Conservation (phyloP, 495 filamentous ascomycete genomes). For the Platismatia glauca region DNA sequence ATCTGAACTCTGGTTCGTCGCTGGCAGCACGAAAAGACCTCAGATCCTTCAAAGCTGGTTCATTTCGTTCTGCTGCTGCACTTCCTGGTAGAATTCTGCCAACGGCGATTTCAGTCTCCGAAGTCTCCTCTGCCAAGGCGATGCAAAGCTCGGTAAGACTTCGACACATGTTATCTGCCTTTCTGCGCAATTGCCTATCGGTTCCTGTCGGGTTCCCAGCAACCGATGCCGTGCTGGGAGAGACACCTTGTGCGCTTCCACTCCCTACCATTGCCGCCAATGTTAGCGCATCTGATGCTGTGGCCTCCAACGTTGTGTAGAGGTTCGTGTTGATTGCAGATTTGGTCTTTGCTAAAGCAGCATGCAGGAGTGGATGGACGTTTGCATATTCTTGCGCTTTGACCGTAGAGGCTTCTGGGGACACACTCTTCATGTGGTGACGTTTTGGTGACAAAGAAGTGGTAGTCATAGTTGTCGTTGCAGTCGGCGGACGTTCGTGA, state of each 20-base stretch:
- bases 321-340: slow-evolving; percentile 56
- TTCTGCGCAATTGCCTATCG: slow-evolving; percentile 76
- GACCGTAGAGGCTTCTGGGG: slow-evolving; percentile 38
- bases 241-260: slow-evolving; percentile 42
- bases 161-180: slow-evolving; percentile 86
- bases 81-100: slow-evolving; percentile 24
- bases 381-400: slow-evolving; percentile 24
- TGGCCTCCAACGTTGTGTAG: slow-evolving; percentile 71
- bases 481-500: slow-evolving; percentile 77
- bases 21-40: slow-evolving; percentile 33
- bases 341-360: slow-evolving; percentile 71
- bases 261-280: slow-evolving; percentile 66
- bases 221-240: slow-evolving; percentile 54
- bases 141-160: slow-evolving; percentile 89
- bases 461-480: slow-evolving; percentile 88
- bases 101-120: neutral
- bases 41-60: slow-evolving; percentile 30
- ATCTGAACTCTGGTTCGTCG: slow-evolving; percentile 40
- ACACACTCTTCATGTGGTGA: slow-evolving; percentile 43
- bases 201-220: slow-evolving; percentile 48
- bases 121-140: slow-evolving; percentile 57
- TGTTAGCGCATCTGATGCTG: slow-evolving; percentile 69
- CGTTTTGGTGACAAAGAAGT: slow-evolving; percentile 79
- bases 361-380: slow-evolving; percentile 70
- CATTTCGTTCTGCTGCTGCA: slow-evolving; percentile 24